phyloP scores from a whole-genome alignment of 306 rosid genomes.

The Begonia masoniana region DNA sequence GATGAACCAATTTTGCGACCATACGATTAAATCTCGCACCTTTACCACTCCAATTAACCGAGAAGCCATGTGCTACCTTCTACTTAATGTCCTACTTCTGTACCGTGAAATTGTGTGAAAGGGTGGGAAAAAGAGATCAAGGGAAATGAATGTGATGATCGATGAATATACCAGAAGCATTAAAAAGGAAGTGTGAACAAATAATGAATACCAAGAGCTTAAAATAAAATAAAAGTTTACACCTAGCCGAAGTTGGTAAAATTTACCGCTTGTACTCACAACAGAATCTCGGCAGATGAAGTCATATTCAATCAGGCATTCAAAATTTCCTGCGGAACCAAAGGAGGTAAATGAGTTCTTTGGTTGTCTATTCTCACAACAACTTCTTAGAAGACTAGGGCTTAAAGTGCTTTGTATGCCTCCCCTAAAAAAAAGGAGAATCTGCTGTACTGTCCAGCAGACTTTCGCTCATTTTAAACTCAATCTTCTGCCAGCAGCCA shows the following conservation, averaged over 20 bases:
- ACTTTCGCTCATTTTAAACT: constrained; percentile 31
- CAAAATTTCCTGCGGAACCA: constrained; percentile 25
- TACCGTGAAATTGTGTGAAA: not conserved
- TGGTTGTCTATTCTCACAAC: constrained; percentile 17
- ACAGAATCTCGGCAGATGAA: constrained; percentile 7
- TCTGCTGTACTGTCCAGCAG: constrained; percentile 54
- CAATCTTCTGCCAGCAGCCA: constrained; percentile 42
- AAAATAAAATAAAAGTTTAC: constrained; percentile 7
- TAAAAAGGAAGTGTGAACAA: constrained; percentile 3
- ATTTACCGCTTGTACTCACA: constrained; percentile 43
- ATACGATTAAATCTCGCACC: too few relatives aligned
- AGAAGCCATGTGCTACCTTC: too few relatives aligned
- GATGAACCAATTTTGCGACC: too few relatives aligned
- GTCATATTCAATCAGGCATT: constrained; percentile 17
- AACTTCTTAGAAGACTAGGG: constrained; percentile 21
- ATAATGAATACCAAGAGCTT: constrained; percentile 1
- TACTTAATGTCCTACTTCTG: not conserved
- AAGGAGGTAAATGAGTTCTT: constrained; percentile 16
- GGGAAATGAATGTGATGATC: not conserved
- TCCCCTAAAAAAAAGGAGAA: constrained; percentile 47
- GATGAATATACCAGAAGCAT: not conserved
- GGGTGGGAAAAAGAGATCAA: not conserved
- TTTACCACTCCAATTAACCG: too few relatives aligned
- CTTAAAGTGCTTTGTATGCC: constrained; percentile 18
- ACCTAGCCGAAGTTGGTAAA: constrained; percentile 9